These are phyloP conservation scores for Plectosphaerella sp. DNA, from an alignment of 2,329 filamentous ascomycete species.

Conservation along the genomic window DNA sequence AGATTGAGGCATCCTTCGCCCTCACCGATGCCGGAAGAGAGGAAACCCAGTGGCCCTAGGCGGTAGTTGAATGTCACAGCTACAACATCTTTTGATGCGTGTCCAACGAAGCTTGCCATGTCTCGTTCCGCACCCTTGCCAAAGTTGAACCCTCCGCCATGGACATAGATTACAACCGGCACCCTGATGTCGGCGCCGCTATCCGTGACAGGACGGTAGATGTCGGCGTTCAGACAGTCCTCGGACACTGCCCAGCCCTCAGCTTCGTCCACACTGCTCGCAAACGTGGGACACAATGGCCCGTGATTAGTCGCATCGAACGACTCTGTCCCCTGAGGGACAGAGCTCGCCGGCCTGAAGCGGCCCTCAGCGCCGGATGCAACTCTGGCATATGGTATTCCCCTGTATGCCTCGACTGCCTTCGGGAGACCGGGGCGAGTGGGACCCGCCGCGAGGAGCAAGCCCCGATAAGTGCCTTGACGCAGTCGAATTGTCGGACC, in stretches of 20 bases:
- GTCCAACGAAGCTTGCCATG: slow-evolving; percentile 57
- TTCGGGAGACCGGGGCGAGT: slow-evolving; percentile 24
- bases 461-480: slow-evolving; percentile 37
- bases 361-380: slow-evolving; percentile 33
- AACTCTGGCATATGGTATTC: slow-evolving; percentile 44
- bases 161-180: slow-evolving; percentile 55
- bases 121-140: slow-evolving; percentile 50
- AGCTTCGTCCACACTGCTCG: slow-evolving; percentile 14
- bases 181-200: slow-evolving; percentile 15
- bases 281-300: slow-evolving; percentile 27
- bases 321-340: slow-evolving; percentile 16
- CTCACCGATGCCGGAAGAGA: slow-evolving; percentile 49
- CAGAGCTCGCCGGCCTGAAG: slow-evolving; percentile 35
- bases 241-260: slow-evolving; percentile 32
- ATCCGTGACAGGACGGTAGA: slow-evolving; percentile 34
- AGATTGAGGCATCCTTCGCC: slow-evolving; percentile 57
- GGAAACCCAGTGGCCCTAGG: slow-evolving; percentile 65
- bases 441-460: slow-evolving; percentile 19
- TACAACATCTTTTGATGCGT: slow-evolving; percentile 47
- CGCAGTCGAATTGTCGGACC: slow-evolving; percentile 13
- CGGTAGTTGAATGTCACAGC: slow-evolving; percentile 60
- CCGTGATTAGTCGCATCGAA: slow-evolving; percentile 32
- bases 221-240: slow-evolving; percentile 49
- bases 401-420: slow-evolving; percentile 41
- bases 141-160: slow-evolving; percentile 60